Evolutionary conservation across 805 yeast species (phyloP), one percentile per base, ranked within the genome.

Genomic region (Ogataea sp.): DNA sequence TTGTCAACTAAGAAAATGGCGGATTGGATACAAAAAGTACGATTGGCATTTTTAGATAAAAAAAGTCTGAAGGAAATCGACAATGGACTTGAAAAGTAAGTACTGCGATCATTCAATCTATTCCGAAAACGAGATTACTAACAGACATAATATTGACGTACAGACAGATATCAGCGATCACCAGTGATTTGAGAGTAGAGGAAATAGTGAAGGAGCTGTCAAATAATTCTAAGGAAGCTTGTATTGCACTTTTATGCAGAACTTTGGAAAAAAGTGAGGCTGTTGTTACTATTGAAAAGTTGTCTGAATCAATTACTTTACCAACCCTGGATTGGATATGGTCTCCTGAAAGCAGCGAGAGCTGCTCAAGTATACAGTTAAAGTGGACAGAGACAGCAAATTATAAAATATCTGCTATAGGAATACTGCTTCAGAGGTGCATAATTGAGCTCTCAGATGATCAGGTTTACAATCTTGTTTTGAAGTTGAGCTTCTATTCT

Each of bases 261-360:
- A 11, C 7, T 23, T 23, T 8, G 10, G 26, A 17, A 10, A 17
- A 8, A 5, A n/a, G 8, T 17, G 14, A 16, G 8, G 8, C 8
- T 10, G 21, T 17, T 17, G 14, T 17, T 5, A 11, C 10, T 16
- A n/a, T 30, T 21, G 18, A 30, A 6, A 7, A 9, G 3, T 16
- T 30, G 8, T 17, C 16, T 5, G 4, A 30, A 18, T 10, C n/a
- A 20, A 30, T 33, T 8, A 20, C 9, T 7, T 23, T 34, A n/a
- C 37, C 37, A 3, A 20, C 30, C 6, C 10, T 34, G 3, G 37
- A 34, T 27, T 34, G 37, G 37, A 27, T 34, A 4, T 34, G 37
- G 37, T 34, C 8, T 20, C 17, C 34, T 4, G 34, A 32, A 6
- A 20, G 11, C 26, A 34, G 24, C 30, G 9, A 15, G 37, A 34